Percentiles rank a stretch among this genome's conserved stretches.
phyloP scores from a whole-genome alignment of 345 rosid genomes.

The Gossypium stocksii region DNA sequence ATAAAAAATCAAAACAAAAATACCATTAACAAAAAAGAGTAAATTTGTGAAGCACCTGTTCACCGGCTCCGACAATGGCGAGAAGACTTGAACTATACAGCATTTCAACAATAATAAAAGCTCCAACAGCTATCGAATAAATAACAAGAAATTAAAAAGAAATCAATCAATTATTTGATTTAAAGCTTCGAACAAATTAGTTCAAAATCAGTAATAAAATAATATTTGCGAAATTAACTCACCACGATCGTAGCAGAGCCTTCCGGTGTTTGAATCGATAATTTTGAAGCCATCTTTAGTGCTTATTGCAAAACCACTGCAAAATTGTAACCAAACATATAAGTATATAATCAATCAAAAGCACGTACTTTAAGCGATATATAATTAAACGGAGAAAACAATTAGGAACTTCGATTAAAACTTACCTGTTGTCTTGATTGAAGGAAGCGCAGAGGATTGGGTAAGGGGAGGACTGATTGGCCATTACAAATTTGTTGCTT shows the following conservation, averaged over 20 bases:
- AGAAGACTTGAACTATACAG: conserved; percentile 82
- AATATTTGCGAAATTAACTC: conserved; percentile 14
- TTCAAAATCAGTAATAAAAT: not conserved
- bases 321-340: conserved; percentile 1
- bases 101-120: conserved; percentile 81
- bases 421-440: conserved; percentile 78
- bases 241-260: conserved; percentile 83
- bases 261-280: conserved; percentile 71
- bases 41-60: conserved; percentile 50
- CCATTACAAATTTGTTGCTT: conserved; percentile 34
- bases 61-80: conserved; percentile 96
- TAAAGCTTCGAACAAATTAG: not conserved
- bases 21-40: not conserved
- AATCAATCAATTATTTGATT: not conserved
- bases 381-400: not conserved
- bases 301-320: conserved; percentile 71
- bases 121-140: conserved; percentile 56
- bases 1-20: not conserved
- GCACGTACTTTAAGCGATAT: not conserved
- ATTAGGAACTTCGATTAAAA: not conserved
- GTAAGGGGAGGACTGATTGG: conserved; percentile 50
- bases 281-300: conserved; percentile 70
- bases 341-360: not conserved
- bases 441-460: conserved; percentile 71
- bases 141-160: not conserved